Percentiles rank a stretch among this genome's conserved stretches.
Conservation (phyloP, 2,329 filamentous ascomycete species). For the Coniosporium tulheliwenetii region DNA sequence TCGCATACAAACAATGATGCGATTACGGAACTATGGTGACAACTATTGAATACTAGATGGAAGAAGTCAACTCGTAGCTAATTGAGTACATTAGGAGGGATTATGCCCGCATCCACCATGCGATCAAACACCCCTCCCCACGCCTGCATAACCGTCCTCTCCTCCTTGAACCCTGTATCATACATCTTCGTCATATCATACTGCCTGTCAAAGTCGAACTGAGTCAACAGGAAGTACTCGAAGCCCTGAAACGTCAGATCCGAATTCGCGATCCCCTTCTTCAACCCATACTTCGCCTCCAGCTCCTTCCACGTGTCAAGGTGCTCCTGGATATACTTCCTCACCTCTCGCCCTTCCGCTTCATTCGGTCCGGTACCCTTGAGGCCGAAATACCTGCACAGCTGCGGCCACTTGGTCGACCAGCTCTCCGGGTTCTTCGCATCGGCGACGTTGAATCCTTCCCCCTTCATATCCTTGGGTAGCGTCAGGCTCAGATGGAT, state of each 20-base stretch:
- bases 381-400: slow-evolving; percentile 12
- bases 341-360: slow-evolving; percentile 15
- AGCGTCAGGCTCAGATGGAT: slow-evolving; percentile 8
- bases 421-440: slow-evolving; percentile 6
- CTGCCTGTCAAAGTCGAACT: slow-evolving; percentile 29
- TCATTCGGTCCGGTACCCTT: slow-evolving; percentile 7
- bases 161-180: slow-evolving; percentile 24
- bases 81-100: slow-evolving; percentile 10
- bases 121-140: slow-evolving; percentile 28
- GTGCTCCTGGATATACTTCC: slow-evolving; percentile 18
- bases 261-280: slow-evolving; percentile 21
- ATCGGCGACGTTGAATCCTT: slow-evolving; percentile 11
- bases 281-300: slow-evolving; percentile 20
- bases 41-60: too few species aligned
- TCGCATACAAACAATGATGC: too few species aligned
- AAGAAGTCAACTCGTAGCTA: slow-evolving; percentile 1
- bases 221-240: slow-evolving; percentile 26
- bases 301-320: slow-evolving; percentile 15
- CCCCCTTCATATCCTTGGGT: slow-evolving; percentile 2
- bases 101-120: slow-evolving; percentile 26
- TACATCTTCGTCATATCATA: slow-evolving; percentile 29
- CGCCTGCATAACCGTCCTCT: slow-evolving; percentile 19
- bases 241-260: slow-evolving; percentile 20
- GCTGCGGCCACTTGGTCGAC: slow-evolving; percentile 10
- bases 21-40: too few species aligned